Base-by-base conservation (phyloP, 1,284 basidiomycete species). In the Veloporphyrellus conicus region DNA sequence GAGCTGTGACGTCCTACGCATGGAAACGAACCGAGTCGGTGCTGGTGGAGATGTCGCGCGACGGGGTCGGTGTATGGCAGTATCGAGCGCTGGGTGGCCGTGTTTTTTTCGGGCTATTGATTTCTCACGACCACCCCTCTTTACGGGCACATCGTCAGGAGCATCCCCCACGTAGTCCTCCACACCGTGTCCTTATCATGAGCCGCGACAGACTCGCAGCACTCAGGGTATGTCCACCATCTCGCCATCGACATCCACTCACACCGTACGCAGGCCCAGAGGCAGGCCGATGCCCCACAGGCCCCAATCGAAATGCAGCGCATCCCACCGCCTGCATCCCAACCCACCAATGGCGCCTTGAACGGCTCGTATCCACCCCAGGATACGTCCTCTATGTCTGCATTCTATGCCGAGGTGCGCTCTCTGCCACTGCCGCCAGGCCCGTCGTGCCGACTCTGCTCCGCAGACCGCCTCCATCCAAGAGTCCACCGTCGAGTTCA, bases 391-490 rank as follows among this genome's bases (percentile, higher is more conserved):
- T 53, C 50, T 25, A 68, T 67, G 56, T 22, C 62, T 12, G 50
- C 51, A 11, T 66, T 69, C 16, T 68, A 67, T 38, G 51, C 57
- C 49, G 67, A 65, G 59, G 70, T 68, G 45, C 33, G 53, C 27
- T 18, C 14, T 23, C 27, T 33, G 18, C 10, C 18, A 6, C 9
- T 3, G 1, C 12, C 9, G 16, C 15, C 7, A 25, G n/a, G 15
- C 12, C 29, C 27, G 4, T 20, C 37, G 25, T 35, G 28, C 15
- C 36, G 25, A 43, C 43, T 29, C 11, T 31, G 25, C n/a, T 31
- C 28, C 28, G 2, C 52, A 82, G 80, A 72, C 75, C 36, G 56
- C 73, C 20, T 68, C 74, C 31, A 76, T 88, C 33, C 81, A 87
- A 68, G 76, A 80, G 43, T 64, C 68, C 43, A 76, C 88, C n/a